These are phyloP conservation scores for Starmerella gropengiesseri DNA, from an alignment of 805 yeast species.

Conservation along the genomic window DNA sequence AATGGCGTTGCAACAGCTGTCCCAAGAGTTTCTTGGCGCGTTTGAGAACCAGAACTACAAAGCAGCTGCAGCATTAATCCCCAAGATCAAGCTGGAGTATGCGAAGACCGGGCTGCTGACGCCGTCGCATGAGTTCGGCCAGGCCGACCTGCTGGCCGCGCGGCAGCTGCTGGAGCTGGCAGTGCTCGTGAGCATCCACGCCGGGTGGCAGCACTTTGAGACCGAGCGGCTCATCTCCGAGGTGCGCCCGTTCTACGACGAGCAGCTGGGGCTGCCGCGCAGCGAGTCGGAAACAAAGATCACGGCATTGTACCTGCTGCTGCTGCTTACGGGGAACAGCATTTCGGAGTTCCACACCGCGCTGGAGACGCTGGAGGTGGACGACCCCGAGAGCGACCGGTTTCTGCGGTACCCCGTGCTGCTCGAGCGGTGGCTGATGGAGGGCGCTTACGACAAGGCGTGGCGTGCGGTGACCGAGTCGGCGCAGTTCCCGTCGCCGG, in stretches of 20 bases:
- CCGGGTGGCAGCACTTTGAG: constrained; percentile 42
- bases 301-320: constrained; percentile 62
- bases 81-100: constrained; percentile 66
- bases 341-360: constrained; percentile 85
- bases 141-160: constrained; percentile 58
- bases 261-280: constrained; percentile 31
- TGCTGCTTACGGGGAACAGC: constrained; percentile 70
- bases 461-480: constrained; percentile 61
- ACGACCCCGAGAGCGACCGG: constrained; percentile 54
- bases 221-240: constrained; percentile 66
- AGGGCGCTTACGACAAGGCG: constrained; percentile 89
- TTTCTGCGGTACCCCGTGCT: constrained; percentile 74
- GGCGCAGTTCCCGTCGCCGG: constrained; percentile 45
- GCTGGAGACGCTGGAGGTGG: constrained; percentile 60
- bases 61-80: constrained; percentile 50
- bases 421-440: constrained; percentile 88
- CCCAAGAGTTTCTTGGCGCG: constrained; percentile 54
- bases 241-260: constrained; percentile 64
- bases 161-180: constrained; percentile 82
- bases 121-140: constrained; percentile 40
- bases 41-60: constrained; percentile 54
- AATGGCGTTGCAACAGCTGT: constrained; percentile 51
- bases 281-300: constrained; percentile 62
- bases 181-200: constrained; percentile 64
- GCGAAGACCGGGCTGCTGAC: constrained; percentile 67